Conservation (phyloP, 2,329 filamentous ascomycete genomes). For the Venturia effusa region DNA sequence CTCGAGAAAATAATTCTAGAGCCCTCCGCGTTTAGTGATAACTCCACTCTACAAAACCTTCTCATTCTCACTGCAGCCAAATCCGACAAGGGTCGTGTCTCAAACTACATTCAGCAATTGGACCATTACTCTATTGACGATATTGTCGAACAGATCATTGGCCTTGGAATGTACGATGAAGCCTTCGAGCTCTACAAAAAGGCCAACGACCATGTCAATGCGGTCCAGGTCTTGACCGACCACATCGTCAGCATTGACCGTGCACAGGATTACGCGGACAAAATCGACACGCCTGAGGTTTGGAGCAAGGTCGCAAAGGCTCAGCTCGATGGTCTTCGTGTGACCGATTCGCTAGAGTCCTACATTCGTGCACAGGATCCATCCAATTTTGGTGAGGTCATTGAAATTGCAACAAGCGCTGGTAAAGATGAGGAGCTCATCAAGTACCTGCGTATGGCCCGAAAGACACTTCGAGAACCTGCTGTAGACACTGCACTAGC, state of each 20-base stretch:
- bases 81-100: slow-evolving; percentile 87
- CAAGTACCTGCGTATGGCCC: slow-evolving; percentile 93
- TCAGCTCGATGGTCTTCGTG: slow-evolving; percentile 87
- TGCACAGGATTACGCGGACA: slow-evolving; percentile 89
- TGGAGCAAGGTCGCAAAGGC: slow-evolving; percentile 99
- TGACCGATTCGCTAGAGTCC: slow-evolving; percentile 86
- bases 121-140: slow-evolving; percentile 85
- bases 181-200: slow-evolving; percentile 99
- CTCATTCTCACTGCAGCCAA: slow-evolving; percentile 94
- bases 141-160: slow-evolving; percentile 85
- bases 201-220: slow-evolving; percentile 75
- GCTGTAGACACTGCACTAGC: slow-evolving; percentile 88
- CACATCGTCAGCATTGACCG: slow-evolving; percentile 97
- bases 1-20: slow-evolving; percentile 99
- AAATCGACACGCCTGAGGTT: slow-evolving; percentile 85
- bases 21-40: slow-evolving; percentile 97
- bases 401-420: slow-evolving; percentile 87
- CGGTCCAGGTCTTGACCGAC: slow-evolving; percentile 86
- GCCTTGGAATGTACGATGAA: slow-evolving; percentile 85
- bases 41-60: slow-evolving; percentile 89
- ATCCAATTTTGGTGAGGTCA: slow-evolving; percentile 88
- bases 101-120: slow-evolving; percentile 91
- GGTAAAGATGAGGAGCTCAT: slow-evolving; percentile 97
- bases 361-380: slow-evolving; percentile 94
- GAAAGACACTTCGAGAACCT: slow-evolving; percentile 90